Evolutionary conservation across 345 rosid genomes (phyloP).

Genomic region (Sisymbrium altissimum): DNA sequence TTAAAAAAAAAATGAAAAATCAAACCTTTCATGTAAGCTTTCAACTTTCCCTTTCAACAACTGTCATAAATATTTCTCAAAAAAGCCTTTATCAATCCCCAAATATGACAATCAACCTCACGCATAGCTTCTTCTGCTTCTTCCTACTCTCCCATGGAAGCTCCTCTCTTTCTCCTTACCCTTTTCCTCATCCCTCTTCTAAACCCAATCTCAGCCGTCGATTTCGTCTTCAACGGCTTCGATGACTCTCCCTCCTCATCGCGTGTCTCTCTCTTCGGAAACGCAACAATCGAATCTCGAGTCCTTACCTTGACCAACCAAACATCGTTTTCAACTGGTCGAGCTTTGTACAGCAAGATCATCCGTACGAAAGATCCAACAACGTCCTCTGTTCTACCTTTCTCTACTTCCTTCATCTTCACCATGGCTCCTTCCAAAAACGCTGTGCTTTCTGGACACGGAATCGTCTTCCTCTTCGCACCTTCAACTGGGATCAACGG

Average conservation of each 20-base stretch:
- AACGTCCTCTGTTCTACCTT: conserved; percentile 41
- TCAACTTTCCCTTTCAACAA: conserved; percentile 28
- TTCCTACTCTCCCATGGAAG: conserved; percentile 26
- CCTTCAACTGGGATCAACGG: conserved; percentile 38
- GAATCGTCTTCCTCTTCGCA: conserved; percentile 48
- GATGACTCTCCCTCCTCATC: conserved; percentile 31
- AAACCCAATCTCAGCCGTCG: conserved; percentile 39
- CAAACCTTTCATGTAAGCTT: background rate
- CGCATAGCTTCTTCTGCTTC: background rate
- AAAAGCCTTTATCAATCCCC: background rate
- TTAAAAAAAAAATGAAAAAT: background rate
- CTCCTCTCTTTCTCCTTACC: conserved; percentile 28
- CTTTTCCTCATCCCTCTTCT: conserved; percentile 10
- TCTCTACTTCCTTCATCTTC: conserved; percentile 59
- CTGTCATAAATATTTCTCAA: background rate
- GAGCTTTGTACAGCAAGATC: conserved; percentile 38
- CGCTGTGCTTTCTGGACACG: conserved; percentile 45
- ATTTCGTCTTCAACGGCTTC: conserved; percentile 75
- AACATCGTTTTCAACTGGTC: conserved; percentile 40
- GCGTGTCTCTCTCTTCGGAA: conserved; percentile 31
- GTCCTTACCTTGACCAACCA: conserved; percentile 45
- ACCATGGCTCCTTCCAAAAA: conserved; percentile 40
- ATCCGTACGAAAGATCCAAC: conserved; percentile 34
- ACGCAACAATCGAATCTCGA: conserved; percentile 38
- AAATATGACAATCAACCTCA: conserved; percentile 4